Evolutionary conservation across 208 protist species (phyloP).

Genomic region (Acanthamoeba castellanii): DNA sequence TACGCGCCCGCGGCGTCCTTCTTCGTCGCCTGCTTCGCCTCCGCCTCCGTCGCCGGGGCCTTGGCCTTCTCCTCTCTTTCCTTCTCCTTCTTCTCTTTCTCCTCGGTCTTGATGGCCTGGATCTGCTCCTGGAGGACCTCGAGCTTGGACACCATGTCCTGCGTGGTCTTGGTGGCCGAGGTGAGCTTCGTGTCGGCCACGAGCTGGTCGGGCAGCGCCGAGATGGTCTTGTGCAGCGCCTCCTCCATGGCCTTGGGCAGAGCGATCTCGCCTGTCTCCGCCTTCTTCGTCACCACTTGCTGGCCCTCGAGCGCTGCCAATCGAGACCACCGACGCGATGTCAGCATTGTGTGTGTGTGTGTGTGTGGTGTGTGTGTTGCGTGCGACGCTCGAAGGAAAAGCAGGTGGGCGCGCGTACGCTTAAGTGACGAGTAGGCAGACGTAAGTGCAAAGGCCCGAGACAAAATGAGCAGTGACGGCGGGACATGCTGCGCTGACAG

Average conservation of each 20-base stretch:
- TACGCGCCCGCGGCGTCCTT: neutral
- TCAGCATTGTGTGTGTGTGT: neutral
- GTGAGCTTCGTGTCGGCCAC: conserved; percentile 13
- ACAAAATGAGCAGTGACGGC: conserved; percentile 42
- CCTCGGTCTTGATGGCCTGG: neutral
- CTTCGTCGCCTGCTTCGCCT: neutral
- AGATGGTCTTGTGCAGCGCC: conserved; percentile 11
- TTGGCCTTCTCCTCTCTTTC: neutral
- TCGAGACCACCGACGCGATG: neutral
- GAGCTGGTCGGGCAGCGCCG: conserved; percentile 5
- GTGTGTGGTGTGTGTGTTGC: neutral
- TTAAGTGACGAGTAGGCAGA: neutral
- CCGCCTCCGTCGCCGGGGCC: neutral
- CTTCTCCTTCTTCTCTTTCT: conserved; percentile 22
- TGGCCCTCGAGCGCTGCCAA: neutral
- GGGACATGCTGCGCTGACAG: conserved; percentile 35
- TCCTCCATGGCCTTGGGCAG: conserved; percentile 1
- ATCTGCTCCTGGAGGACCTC: neutral
- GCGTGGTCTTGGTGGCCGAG: neutral
- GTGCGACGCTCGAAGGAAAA: too few relatives aligned
- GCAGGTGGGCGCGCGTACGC: neutral
- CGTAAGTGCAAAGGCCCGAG: neutral
- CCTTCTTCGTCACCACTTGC: neutral
- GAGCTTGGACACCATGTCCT: conserved; percentile 26
- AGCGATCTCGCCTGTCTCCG: neutral